phyloP scores from a whole-genome alignment of 345 rosid genomes.

The Sisymbrium altissimum region DNA sequence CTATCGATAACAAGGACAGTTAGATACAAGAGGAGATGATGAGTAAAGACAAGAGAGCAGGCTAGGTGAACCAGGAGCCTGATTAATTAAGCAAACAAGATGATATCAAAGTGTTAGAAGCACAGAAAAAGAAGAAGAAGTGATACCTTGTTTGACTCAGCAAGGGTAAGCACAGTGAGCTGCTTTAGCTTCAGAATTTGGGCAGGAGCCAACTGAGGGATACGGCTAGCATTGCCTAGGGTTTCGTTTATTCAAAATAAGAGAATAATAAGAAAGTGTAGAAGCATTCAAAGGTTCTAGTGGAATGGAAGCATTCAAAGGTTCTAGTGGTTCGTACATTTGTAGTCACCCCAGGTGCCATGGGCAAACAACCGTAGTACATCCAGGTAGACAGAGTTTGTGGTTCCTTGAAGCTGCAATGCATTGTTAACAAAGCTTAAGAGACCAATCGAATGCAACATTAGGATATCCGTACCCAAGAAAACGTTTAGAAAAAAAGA shows the following conservation, averaged over 20 bases:
- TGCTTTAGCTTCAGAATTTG: constrained; percentile 90
- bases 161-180: constrained; percentile 91
- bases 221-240: constrained; percentile 53
- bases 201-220: constrained; percentile 66
- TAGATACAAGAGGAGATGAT: constrained; percentile 9
- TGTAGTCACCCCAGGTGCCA: constrained; percentile 95
- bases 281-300: background rate
- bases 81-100: background rate
- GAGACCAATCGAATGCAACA: background rate
- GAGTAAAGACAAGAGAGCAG: background rate
- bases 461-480: background rate
- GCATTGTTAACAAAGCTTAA: background rate
- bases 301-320: background rate
- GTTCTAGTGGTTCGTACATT: constrained; percentile 47
- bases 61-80: background rate
- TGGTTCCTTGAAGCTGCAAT: constrained; percentile 83
- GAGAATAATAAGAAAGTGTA: background rate
- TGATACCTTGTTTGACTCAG: constrained; percentile 80
- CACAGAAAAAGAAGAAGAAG: background rate
- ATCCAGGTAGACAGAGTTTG: constrained; percentile 51
- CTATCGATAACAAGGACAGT: constrained; percentile 34
- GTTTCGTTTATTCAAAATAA: background rate
- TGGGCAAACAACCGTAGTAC: constrained; percentile 79
- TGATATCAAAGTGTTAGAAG: background rate
- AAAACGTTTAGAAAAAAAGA: background rate